phyloP scores from a whole-genome alignment of 2,329 filamentous ascomycete genomes.

The Trichoderma harzianum region DNA sequence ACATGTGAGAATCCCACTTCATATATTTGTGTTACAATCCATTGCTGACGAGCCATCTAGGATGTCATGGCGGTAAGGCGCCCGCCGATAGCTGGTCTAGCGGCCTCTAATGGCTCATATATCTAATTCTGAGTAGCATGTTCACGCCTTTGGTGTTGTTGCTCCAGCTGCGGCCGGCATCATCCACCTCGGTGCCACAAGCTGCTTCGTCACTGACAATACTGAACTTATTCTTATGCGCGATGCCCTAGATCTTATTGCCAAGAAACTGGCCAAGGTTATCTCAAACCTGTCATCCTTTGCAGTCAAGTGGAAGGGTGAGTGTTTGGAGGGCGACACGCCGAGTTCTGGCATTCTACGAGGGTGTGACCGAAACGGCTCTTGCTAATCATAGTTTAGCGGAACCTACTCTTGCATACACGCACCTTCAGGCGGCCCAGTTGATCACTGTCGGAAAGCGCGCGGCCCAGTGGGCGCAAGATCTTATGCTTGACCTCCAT shows the following conservation, averaged over 20 bases:
- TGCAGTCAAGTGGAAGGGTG: slow-evolving; percentile 64
- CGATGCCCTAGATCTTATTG: slow-evolving; percentile 66
- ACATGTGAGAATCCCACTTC: slow-evolving; percentile 37
- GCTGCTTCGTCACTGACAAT: slow-evolving; percentile 67
- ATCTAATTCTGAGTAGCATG: slow-evolving; percentile 42
- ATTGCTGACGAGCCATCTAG: slow-evolving; percentile 17
- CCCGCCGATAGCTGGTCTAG: neutral
- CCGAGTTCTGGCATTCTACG: neutral
- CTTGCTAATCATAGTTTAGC: slow-evolving; percentile 24
- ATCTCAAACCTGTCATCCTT: slow-evolving; percentile 72
- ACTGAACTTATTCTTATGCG: slow-evolving; percentile 68
- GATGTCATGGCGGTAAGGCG: slow-evolving; percentile 56
- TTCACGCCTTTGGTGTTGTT: slow-evolving; percentile 69
- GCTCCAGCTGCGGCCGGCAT: slow-evolving; percentile 77
- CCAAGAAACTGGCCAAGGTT: slow-evolving; percentile 74
- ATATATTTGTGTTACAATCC: slow-evolving; percentile 13
- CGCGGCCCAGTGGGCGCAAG: slow-evolving; percentile 66
- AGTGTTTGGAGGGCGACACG: no score
- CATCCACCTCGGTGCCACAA: slow-evolving; percentile 65
- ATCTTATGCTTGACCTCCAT: slow-evolving; percentile 63
- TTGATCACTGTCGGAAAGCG: neutral
- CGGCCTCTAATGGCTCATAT: neutral
- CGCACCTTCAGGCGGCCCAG: slow-evolving; percentile 56
- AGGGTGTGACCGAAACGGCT: neutral
- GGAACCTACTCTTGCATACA: slow-evolving; percentile 71